Percentiles rank a stretch among this genome's conserved stretches.
Conservation (phyloP, 768 basidiomycete species). For the Lyophyllum decastes region DNA sequence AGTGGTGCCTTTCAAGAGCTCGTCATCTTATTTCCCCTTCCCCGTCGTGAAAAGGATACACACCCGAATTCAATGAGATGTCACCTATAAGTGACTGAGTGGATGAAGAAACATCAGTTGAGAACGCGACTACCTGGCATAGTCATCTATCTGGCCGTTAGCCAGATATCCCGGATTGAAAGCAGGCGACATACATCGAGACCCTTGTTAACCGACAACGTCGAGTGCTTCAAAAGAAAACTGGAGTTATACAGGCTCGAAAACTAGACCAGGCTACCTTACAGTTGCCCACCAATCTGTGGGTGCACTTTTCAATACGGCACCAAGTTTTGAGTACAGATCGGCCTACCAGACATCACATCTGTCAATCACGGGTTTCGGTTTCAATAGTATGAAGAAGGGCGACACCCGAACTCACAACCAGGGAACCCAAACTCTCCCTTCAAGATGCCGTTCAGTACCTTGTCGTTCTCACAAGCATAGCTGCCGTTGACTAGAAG, state of each 20-base stretch:
- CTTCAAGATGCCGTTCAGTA: slow-evolving; percentile 63
- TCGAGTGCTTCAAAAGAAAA: slow-evolving; percentile 40
- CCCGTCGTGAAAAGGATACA: background rate
- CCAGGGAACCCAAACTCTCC: slow-evolving; percentile 68
- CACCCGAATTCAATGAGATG: slow-evolving; percentile 47
- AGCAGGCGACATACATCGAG: slow-evolving; percentile 50
- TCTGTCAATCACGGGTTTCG: slow-evolving; percentile 26
- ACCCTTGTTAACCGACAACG: slow-evolving; percentile 56
- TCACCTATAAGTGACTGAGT: slow-evolving; percentile 33
- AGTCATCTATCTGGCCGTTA: slow-evolving; percentile 51
- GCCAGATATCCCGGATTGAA: background rate
- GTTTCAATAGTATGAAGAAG: slow-evolving; percentile 6
- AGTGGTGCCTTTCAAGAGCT: slow-evolving; percentile 30
- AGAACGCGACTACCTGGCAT: slow-evolving; percentile 54
- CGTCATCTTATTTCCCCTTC: background rate
- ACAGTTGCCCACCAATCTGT: slow-evolving; percentile 69
- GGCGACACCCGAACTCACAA: slow-evolving; percentile 36
- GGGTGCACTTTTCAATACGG: background rate
- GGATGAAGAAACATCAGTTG: background rate
- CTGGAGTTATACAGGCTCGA: background rate
- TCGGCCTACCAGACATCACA: slow-evolving; percentile 42
- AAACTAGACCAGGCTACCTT: background rate
- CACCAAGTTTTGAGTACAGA: background rate
- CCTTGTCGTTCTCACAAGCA: slow-evolving; percentile 65
- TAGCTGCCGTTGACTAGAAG: slow-evolving; percentile 52